These are phyloP conservation scores for Ophiostoma sp. DNA, from an alignment of 2,329 filamentous ascomycete species.

Conservation along the genomic window DNA sequence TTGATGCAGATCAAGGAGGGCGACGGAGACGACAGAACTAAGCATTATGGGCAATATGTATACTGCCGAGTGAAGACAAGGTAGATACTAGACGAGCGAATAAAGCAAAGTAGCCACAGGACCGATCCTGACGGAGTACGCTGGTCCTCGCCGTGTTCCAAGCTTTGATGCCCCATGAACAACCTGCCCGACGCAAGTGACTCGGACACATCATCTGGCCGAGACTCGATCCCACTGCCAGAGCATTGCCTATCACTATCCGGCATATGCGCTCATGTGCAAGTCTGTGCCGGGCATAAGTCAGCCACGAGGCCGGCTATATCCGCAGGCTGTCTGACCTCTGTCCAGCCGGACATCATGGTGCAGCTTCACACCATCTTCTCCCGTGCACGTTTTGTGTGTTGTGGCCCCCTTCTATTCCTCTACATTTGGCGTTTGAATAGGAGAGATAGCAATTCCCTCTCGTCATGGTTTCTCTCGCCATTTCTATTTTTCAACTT, in stretches of 20 bases:
- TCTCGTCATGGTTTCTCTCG: background rate
- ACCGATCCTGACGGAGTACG: background rate
- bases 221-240: background rate
- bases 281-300: background rate
- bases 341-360: background rate
- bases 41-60: background rate
- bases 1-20: background rate
- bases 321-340: background rate
- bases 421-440: background rate
- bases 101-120: no score
- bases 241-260: background rate
- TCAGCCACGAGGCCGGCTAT: background rate
- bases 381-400: background rate
- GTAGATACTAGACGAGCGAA: background rate
- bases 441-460: background rate
- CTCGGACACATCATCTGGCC: slow-evolving; percentile 2
- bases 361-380: background rate
- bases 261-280: background rate
- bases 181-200: background rate
- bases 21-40: background rate
- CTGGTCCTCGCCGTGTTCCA: no score
- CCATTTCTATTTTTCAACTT: background rate
- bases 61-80: background rate
- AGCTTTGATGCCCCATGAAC: no score
- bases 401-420: background rate